phyloP scores from a whole-genome alignment of 805 yeast genomes.

The Clavispora carvajalis region DNA sequence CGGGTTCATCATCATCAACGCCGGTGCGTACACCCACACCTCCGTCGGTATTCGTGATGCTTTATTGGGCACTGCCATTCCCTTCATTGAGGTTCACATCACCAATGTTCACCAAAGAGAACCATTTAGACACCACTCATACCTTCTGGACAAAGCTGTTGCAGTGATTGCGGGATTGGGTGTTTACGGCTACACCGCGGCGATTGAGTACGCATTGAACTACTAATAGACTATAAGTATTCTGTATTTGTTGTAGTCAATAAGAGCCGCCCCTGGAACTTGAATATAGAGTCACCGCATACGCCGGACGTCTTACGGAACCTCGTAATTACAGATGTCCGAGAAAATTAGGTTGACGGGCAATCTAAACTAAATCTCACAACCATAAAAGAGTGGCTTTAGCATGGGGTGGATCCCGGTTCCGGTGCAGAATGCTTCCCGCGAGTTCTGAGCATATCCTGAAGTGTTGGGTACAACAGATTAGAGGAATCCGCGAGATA shows the following conservation, averaged over 20 bases:
- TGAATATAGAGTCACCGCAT: background rate
- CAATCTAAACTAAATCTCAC: no score
- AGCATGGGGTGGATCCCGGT: no score
- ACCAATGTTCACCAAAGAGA: slow-evolving; percentile 50
- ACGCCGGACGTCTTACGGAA: background rate
- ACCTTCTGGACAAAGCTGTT: slow-evolving; percentile 43
- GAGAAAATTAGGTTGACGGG: no score
- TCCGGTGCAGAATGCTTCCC: no score
- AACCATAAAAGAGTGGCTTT: no score
- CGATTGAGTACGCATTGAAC: slow-evolving; percentile 36
- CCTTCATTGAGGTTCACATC: slow-evolving; percentile 46
- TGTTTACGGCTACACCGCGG: slow-evolving; percentile 38
- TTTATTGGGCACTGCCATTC: slow-evolving; percentile 42
- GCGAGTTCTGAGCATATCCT: no score
- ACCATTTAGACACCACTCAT: slow-evolving; percentile 46
- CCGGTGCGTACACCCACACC: slow-evolving; percentile 51
- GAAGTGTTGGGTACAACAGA: no score
- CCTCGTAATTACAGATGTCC: background rate
- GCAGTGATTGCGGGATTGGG: slow-evolving; percentile 42
- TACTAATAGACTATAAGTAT: slow-evolving; percentile 17
- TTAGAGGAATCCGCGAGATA: no score
- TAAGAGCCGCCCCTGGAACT: background rate
- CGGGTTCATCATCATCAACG: slow-evolving; percentile 44
- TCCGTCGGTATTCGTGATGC: slow-evolving; percentile 49
- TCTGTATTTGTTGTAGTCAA: background rate